Base-by-base conservation (phyloP, 2,329 filamentous ascomycete genomes). In the Tolypocladium endophyticum region DNA sequence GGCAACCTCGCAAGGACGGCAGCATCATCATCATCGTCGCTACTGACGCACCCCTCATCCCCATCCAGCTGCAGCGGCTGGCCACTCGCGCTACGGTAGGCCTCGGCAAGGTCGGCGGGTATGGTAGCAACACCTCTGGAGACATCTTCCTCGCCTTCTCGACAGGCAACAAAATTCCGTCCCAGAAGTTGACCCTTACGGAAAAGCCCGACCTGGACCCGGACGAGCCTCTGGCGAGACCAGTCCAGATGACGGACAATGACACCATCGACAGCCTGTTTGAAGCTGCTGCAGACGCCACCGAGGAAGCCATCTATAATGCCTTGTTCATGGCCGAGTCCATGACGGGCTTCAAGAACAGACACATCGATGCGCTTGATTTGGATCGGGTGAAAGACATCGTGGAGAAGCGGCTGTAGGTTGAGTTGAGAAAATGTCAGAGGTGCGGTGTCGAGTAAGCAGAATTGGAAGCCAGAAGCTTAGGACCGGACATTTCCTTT, bases 121-220 rank as follows among this genome's bases (percentile, higher is more conserved):
- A 82, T 61, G 85, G 84, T 0, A 76, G 78, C 52, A 87, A 87
- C 63, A 77, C 77, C 14, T 87, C 83, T 0, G 86, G 86, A 0
- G 86, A 89, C 61, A 82, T 89, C 61, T 87, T 88, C 67, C 73
- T 89, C 2, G 85, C 86, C 4, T 83, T 89, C 61, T 87, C 84
- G 9, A 88, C 85, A 0, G 85, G 76, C 7, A 83, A 81, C 61
- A 73, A 76, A 52, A 71, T 84, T 4, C 67, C 70, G 0, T 60
- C 65, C 43, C 77, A 80, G 64, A 62, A 68, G 8, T 45, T 70
- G 1, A 59, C 62, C 45, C 25, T 45, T 35, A 30, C 55, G 25
- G 4, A 38, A 30, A 71, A 65, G 5, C 73, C 73, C 0, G 70
- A 72, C 30, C 71, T 77, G 5, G 75, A 84, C 43, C 72, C 73